phyloP scores from a whole-genome alignment of 495 filamentous ascomycete genomes.

The Neurospora africana region DNA sequence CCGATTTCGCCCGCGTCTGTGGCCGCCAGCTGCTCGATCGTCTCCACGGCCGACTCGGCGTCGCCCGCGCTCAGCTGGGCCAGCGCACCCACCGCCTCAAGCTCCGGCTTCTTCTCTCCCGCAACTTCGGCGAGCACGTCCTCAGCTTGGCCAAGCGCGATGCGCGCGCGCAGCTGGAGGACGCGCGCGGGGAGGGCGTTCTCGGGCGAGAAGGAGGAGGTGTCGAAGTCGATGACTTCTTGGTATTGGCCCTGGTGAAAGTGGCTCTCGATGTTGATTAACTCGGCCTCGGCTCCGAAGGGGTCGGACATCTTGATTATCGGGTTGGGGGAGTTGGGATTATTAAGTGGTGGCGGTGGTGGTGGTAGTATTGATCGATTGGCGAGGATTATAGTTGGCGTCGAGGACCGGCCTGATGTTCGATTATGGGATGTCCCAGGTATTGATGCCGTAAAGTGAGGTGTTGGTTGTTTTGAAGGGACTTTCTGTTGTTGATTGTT shows the following conservation, averaged over 20 bases:
- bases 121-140: conserved; percentile 59
- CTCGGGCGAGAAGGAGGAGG: conserved; percentile 58
- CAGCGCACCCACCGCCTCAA: conserved; percentile 66
- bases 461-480: neutral
- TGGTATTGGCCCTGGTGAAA: conserved; percentile 91
- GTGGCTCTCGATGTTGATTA: conserved; percentile 89
- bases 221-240: conserved; percentile 70
- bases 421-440: neutral
- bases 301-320: conserved; percentile 62
- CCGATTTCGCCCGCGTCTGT: conserved; percentile 54
- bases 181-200: conserved; percentile 72
- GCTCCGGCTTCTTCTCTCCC: conserved; percentile 58
- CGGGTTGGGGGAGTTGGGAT: neutral
- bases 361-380: neutral
- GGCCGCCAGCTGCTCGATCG: conserved; percentile 55
- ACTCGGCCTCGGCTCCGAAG: conserved; percentile 89
- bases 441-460: neutral
- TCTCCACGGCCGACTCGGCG: conserved; percentile 46
- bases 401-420: neutral
- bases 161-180: conserved; percentile 66
- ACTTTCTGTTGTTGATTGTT: neutral
- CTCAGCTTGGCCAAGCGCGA: conserved; percentile 67
- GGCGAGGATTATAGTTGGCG: neutral
- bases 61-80: conserved; percentile 58
- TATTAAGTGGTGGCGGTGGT: neutral